Percentiles rank a stretch among this genome's conserved stretches.
Evolutionary conservation across 306 rosid species (phyloP).

Genomic region (Mimosa pudica): DNA sequence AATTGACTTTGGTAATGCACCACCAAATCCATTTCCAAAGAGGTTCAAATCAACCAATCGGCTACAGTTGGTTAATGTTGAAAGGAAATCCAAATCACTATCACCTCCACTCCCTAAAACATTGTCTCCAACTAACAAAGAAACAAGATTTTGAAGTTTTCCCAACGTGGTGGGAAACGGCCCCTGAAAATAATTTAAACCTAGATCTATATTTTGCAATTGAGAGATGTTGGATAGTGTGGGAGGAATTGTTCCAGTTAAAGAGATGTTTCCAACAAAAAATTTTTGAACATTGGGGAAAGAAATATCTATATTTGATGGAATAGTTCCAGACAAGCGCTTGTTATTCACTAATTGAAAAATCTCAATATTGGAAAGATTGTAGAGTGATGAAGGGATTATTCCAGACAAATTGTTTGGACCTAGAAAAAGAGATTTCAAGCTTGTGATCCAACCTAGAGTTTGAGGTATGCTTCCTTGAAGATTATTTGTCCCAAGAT

Average conservation of each 20-base stretch:
- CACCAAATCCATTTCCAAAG: background rate
- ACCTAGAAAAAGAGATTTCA: background rate
- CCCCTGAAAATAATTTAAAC: too few species aligned
- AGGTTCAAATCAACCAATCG: background rate
- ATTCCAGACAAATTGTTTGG: background rate
- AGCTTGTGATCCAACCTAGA: constrained; percentile 23
- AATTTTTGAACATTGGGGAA: constrained; percentile 25
- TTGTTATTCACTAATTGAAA: background rate
- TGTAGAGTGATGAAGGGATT: constrained; percentile 30
- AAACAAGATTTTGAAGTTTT: too few species aligned
- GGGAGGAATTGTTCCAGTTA: background rate
- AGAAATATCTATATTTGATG: constrained; percentile 21
- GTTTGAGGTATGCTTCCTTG: constrained; percentile 34
- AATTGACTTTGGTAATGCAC: background rate
- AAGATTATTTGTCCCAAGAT: constrained; percentile 21
- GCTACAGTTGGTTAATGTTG: constrained; percentile 36
- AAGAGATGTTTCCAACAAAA: background rate
- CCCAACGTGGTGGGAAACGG: too few species aligned
- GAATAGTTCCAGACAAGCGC: constrained; percentile 17
- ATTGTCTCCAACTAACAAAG: too few species aligned
- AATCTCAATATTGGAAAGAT: constrained; percentile 15
- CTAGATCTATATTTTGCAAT: too few species aligned
- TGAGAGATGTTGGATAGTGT: constrained; percentile 18
- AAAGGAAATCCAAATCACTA: constrained; percentile 36
- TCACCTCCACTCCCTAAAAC: constrained; percentile 32